phyloP scores from a whole-genome alignment of 2,329 filamentous ascomycete species.

The Trichoderma brevicompactum region DNA sequence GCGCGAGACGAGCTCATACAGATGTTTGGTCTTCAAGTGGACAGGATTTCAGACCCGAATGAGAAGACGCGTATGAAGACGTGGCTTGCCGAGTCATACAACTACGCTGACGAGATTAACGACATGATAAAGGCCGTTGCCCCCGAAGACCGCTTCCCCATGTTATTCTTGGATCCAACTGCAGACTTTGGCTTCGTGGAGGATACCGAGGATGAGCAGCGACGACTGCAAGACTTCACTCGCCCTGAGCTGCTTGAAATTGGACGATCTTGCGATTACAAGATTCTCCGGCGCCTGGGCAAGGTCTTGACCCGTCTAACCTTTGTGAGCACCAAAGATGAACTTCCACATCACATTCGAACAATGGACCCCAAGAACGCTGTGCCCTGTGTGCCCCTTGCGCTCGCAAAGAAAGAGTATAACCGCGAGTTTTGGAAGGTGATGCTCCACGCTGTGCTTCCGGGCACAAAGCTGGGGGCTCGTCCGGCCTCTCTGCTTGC shows the following conservation, averaged over 20 bases:
- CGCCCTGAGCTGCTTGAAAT: slow-evolving; percentile 56
- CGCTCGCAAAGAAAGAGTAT: slow-evolving; percentile 44
- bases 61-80: slow-evolving; percentile 48
- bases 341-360: slow-evolving; percentile 50
- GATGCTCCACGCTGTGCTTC: slow-evolving; percentile 52
- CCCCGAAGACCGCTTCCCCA: slow-evolving; percentile 48
- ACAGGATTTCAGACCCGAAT: slow-evolving; percentile 39
- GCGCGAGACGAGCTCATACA: slow-evolving; percentile 48
- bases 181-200: slow-evolving; percentile 40
- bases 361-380: slow-evolving; percentile 37
- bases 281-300: slow-evolving; percentile 53
- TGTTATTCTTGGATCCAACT: slow-evolving; percentile 56
- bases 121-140: slow-evolving; percentile 45
- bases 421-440: slow-evolving; percentile 52
- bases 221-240: slow-evolving; percentile 44
- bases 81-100: slow-evolving; percentile 58
- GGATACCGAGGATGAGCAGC: slow-evolving; percentile 29
- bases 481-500: slow-evolving; percentile 53
- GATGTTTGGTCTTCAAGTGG: slow-evolving; percentile 48
- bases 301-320: slow-evolving; percentile 52
- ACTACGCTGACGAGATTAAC: slow-evolving; percentile 51
- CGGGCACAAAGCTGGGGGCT: slow-evolving; percentile 51
- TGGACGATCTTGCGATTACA: slow-evolving; percentile 54
- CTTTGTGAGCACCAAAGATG: slow-evolving; percentile 46
- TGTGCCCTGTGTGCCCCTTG: slow-evolving; percentile 51